phyloP scores from a whole-genome alignment of 1,284 basidiomycete species.

The Tilletia horrida region DNA sequence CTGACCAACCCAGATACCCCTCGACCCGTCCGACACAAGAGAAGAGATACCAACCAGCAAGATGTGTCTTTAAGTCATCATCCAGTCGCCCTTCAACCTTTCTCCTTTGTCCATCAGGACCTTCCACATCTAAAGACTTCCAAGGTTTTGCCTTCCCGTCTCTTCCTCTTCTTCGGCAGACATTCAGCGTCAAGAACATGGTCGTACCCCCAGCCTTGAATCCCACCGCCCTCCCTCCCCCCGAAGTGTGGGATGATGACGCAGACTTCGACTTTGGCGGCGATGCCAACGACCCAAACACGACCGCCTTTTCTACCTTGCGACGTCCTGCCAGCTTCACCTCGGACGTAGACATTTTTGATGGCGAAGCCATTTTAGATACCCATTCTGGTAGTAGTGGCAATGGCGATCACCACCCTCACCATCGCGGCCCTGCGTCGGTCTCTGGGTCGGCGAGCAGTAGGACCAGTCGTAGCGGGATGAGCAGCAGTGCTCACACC shows the following conservation, averaged over 20 bases:
- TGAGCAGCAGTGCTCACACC: slow-evolving; percentile 64
- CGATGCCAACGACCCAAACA: background rate
- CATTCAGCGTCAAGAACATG: background rate
- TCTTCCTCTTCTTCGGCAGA: no score
- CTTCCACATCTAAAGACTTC: background rate
- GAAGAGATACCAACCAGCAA: background rate
- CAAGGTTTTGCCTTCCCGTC: no score
- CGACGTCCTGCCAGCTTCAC: slow-evolving; percentile 9
- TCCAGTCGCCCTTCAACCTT: background rate
- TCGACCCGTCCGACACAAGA: no score
- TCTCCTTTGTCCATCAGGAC: slow-evolving; percentile 1
- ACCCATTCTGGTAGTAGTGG: slow-evolving; percentile 8
- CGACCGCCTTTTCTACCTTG: background rate
- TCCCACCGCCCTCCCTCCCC: background rate
- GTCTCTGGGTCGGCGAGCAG: slow-evolving; percentile 4
- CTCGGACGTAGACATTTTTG: background rate
- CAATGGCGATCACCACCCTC: slow-evolving; percentile 1
- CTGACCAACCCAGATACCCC: no score
- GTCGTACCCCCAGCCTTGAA: background rate
- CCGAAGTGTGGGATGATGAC: slow-evolving; percentile 12
- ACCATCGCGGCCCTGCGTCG: background rate
- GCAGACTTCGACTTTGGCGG: slow-evolving; percentile 13
- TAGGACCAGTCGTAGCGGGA: slow-evolving; percentile 5
- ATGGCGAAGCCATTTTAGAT: background rate
- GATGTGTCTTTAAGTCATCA: slow-evolving; percentile 5